Evolutionary conservation across 1,284 basidiomycete species (phyloP), one percentile per base, ranked within the genome.

Genomic region (Ceratobasidium sp.): DNA sequence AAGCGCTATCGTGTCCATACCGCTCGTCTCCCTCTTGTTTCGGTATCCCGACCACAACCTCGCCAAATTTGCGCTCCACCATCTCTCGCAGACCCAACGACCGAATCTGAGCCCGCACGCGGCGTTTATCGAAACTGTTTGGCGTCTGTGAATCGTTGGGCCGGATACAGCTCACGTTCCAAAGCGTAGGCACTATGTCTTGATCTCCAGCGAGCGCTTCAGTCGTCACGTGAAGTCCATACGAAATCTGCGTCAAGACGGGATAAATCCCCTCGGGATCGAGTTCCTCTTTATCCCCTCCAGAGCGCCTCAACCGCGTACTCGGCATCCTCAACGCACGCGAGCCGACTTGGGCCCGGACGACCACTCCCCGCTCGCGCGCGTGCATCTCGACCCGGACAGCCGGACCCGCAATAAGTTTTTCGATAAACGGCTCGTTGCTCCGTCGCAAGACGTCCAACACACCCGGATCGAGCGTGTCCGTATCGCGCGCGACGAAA

Each of bases 141-240:
- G 95, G 89, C 0, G 93, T 92, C 38, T 90, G 89, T 0, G 94
- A 95, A 84, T 97, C 96, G 85, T 97, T 98, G 0, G 97, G 96
- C 1, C 95, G 90, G 78, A 98, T 90, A 80, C 95, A 96, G 0
- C 91, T 88, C 12, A 98, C 87, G 0, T 90, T 91, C 96, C 96
- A 98, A 7, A 92, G 82, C 7, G 87, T 89, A 0, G 91, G 89
- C 17, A 87, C 86, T 80, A n/a, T n/a, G 4, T 95, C 92, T 64
- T 50, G 42, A 10, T 50, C 61, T 0, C 73, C 73, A 40, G 33
- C 73, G 38, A 75, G 73, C 26, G 73, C 73, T n/a, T 75, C 73
- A 40, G 73, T 75, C 38, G 73, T 61, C 2, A 75, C 62, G 6
- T 50, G 48, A 26, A 75, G 50, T 15, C 59, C 73, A 28, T 75